Conservation (phyloP, 176 grass and related monocot species). For the Oryza coarctata region DNA sequence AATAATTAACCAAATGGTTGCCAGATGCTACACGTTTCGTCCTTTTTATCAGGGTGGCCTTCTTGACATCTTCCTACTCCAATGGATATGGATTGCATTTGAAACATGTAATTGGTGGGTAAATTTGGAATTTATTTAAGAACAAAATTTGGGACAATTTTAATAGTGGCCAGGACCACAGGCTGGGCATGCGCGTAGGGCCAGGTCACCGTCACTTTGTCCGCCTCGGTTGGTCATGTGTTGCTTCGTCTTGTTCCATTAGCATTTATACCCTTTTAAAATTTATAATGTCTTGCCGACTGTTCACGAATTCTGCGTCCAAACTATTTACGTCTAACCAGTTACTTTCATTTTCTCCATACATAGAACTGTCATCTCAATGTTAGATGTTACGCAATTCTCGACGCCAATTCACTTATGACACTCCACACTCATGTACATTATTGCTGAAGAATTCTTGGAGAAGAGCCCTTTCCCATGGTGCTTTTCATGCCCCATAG, state of each 20-base stretch:
- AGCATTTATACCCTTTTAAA: not conserved
- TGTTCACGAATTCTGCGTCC: not conserved
- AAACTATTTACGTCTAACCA: too few relatives aligned
- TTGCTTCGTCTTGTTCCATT: not conserved
- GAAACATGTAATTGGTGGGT: constrained; percentile 39
- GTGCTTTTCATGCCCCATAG: not conserved
- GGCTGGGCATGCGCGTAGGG: not conserved
- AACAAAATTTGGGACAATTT: not conserved
- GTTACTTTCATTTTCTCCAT: too few relatives aligned
- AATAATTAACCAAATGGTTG: constrained; percentile 9
- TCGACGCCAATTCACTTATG: not conserved
- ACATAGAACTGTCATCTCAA: not conserved
- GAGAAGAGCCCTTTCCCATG: not conserved
- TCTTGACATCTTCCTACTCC: constrained; percentile 24
- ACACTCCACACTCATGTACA: not conserved
- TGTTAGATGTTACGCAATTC: too few relatives aligned
- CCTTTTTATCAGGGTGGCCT: not conserved
- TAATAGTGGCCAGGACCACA: not conserved
- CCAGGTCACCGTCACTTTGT: constrained; percentile 16
- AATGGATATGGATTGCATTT: constrained; percentile 23
- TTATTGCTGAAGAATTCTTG: not conserved
- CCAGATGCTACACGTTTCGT: constrained; percentile 27
- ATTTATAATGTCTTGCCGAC: not conserved
- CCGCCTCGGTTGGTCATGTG: not conserved
- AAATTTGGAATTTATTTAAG: constrained; percentile 11